phyloP scores from a whole-genome alignment of 2,329 filamentous ascomycete species.

The Curvularia hawaiiensis region DNA sequence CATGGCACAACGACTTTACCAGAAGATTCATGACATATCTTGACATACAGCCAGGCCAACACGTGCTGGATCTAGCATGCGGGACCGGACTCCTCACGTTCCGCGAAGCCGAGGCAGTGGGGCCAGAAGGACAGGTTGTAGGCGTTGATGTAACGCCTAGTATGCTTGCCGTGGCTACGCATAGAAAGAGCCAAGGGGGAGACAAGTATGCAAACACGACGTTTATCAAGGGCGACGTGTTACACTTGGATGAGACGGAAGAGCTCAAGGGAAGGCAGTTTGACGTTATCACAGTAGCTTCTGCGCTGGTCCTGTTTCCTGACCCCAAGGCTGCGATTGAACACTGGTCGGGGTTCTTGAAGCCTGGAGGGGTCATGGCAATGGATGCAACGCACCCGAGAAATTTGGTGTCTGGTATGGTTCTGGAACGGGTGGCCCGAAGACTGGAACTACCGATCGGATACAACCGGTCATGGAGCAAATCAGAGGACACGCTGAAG shows the following conservation, averaged over 20 bases:
- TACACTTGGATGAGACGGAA: slow-evolving; percentile 39
- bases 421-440: slow-evolving; percentile 45
- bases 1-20: slow-evolving; percentile 50
- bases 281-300: slow-evolving; percentile 48
- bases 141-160: slow-evolving; percentile 51
- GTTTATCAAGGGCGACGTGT: slow-evolving; percentile 46
- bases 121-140: slow-evolving; percentile 44
- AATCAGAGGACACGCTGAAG: slow-evolving; percentile 38
- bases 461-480: slow-evolving; percentile 47
- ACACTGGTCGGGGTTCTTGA: slow-evolving; percentile 48
- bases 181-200: slow-evolving; percentile 33
- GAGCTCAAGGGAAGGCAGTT: slow-evolving; percentile 33
- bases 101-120: slow-evolving; percentile 47
- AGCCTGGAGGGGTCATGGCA: slow-evolving; percentile 48
- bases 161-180: slow-evolving; percentile 48
- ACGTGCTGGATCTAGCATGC: slow-evolving; percentile 54
- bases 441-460: slow-evolving; percentile 41
- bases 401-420: slow-evolving; percentile 46
- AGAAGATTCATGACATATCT: slow-evolving; percentile 44
- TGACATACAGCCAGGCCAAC: slow-evolving; percentile 43
- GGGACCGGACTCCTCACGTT: slow-evolving; percentile 53
- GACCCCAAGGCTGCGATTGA: slow-evolving; percentile 46
- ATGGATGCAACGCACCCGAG: slow-evolving; percentile 48
- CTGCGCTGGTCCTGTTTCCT: slow-evolving; percentile 49
- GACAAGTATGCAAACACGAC: slow-evolving; percentile 41